A percentile compares a stretch with the other conserved stretches of the same genome.
phyloP scores from a whole-genome alignment of 495 filamentous ascomycete species.

The Xylaria venustula region DNA sequence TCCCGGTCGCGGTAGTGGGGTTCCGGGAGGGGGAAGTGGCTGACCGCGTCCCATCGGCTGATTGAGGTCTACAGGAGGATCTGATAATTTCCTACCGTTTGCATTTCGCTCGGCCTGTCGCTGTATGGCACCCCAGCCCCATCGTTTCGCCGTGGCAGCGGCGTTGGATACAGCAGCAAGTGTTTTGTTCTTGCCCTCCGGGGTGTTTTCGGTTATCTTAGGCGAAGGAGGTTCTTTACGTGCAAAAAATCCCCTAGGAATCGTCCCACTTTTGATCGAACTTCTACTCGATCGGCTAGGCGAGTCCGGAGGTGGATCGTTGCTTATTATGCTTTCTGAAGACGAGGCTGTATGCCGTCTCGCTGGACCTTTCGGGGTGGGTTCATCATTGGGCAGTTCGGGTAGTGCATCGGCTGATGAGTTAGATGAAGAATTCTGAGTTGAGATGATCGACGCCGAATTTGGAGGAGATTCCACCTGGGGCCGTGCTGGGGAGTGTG shows the following conservation, averaged over 20 bases:
- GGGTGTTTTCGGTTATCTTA: slow-evolving; percentile 21
- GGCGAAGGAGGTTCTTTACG: slow-evolving; percentile 35
- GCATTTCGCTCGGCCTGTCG: slow-evolving; percentile 45
- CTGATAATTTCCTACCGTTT: slow-evolving; percentile 20
- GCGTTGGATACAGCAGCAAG: slow-evolving; percentile 66
- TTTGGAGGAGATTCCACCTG: slow-evolving; percentile 51
- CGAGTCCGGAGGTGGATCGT: slow-evolving; percentile 26
- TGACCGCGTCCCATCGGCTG: slow-evolving; percentile 74
- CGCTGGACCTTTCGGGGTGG: slow-evolving; percentile 20
- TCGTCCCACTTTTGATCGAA: slow-evolving; percentile 37
- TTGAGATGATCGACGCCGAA: slow-evolving; percentile 26
- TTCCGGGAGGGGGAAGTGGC: slow-evolving; percentile 72
- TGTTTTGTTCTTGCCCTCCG: slow-evolving; percentile 39
- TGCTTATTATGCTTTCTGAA: slow-evolving; percentile 27
- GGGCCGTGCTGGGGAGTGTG: slow-evolving; percentile 53
- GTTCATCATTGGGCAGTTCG: slow-evolving; percentile 5
- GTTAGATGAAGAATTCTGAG: slow-evolving; percentile 35
- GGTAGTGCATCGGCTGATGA: slow-evolving; percentile 34
- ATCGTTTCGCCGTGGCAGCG: slow-evolving; percentile 78
- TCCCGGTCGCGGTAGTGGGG: slow-evolving; percentile 58
- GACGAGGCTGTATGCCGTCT: slow-evolving; percentile 47
- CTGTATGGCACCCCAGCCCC: slow-evolving; percentile 72
- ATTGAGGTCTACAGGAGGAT: slow-evolving; percentile 49
- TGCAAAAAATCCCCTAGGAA: slow-evolving; percentile 37
- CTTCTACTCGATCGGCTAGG: slow-evolving; percentile 32